A percentile compares a stretch with the other conserved stretches of the same genome.
These are phyloP conservation scores for Phycomyces nitens DNA, from an alignment of 192 early-diverging fungal species.

Conservation along the genomic window DNA sequence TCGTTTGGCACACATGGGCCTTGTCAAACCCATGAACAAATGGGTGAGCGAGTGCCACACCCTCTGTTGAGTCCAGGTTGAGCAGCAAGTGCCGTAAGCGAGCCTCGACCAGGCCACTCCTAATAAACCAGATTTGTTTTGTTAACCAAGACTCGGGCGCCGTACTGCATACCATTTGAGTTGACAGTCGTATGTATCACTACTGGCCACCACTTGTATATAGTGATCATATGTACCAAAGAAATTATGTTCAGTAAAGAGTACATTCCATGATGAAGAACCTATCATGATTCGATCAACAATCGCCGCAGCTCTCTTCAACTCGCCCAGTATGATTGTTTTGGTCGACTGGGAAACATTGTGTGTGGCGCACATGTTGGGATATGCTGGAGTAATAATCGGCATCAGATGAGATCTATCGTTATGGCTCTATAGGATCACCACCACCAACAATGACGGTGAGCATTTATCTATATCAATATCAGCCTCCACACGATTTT, in stretches of 20 bases:
- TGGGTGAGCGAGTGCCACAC: constrained; percentile 66
- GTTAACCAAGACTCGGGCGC: too few species aligned
- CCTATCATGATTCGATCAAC: constrained; percentile 29
- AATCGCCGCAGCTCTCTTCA: constrained; percentile 23
- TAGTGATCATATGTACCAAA: constrained; percentile 31
- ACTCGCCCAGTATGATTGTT: constrained; percentile 42
- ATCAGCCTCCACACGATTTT: too few species aligned
- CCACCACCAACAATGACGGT: too few species aligned
- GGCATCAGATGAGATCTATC: constrained; percentile 63
- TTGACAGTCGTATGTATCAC: constrained; percentile 10
- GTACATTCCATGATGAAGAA: constrained; percentile 15
- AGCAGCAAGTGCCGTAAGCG: constrained; percentile 64
- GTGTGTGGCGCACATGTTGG: constrained; percentile 70
- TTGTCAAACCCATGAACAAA: constrained; percentile 69
- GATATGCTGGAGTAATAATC: constrained; percentile 71
- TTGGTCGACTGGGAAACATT: constrained; percentile 62
- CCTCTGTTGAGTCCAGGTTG: constrained; percentile 57
- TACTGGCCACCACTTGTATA: constrained; percentile 25
- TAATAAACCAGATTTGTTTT: too few species aligned
- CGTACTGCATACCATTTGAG: constrained; percentile 11
- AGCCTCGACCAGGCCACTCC: constrained; percentile 77
- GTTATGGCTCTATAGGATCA: constrained; percentile 4
- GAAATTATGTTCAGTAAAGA: constrained; percentile 26
- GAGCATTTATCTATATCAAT: too few species aligned
- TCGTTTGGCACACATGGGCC: constrained; percentile 16